Evolutionary conservation across 2,329 filamentous ascomycete genomes (phyloP), one percentile per base, ranked within the genome.

Genomic region (Pyrenochaeta sp.): DNA sequence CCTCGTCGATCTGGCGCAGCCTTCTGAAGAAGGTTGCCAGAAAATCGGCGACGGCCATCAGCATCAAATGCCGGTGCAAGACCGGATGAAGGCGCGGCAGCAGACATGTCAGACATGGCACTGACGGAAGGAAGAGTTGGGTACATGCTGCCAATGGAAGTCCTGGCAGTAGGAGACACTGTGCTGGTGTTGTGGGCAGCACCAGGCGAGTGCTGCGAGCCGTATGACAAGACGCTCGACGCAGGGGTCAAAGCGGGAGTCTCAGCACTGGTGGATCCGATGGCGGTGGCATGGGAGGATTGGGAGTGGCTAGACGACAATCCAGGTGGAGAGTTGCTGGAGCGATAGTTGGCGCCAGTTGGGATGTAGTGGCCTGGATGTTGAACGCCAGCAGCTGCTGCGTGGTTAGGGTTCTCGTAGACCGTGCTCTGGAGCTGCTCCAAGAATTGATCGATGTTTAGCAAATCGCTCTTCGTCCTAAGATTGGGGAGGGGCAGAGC

Each of bases 381-480:
- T 60, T 89, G 88, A 45, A 95, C 83, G 44, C 89, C 88, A 29
- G 88, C 87, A 9, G 85, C 84, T 2, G 90, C 89, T 21, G 90
- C 87, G 36, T 91, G 87, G 60, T 86, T 89, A 41, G 91, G 86
- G 70, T 87, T 96, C 75, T 97, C 94, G 68, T 97, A 97, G 35
- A 97, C 90, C 31, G 93, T 96, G 54, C 88, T 86, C 74, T 96
- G 92, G 80, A 97, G 93, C 74, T 96, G 90, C 74, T 96, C 91
- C 41, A 99, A 83, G 71, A 97, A 89, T 66, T 91, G 88, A 71
- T 97, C 94, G 64, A 97, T 92, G 69, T 96, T 91, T 69, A 96
- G 78, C 29, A 99, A 80, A 69, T 99, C 94, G 69, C 85, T 91
- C 81, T 97, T 96, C 35, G 92, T 96, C 65, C 93, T 86, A 42